Base-by-base conservation (phyloP, 2,329 filamentous ascomycete species). In the Penicillium sp. region DNA sequence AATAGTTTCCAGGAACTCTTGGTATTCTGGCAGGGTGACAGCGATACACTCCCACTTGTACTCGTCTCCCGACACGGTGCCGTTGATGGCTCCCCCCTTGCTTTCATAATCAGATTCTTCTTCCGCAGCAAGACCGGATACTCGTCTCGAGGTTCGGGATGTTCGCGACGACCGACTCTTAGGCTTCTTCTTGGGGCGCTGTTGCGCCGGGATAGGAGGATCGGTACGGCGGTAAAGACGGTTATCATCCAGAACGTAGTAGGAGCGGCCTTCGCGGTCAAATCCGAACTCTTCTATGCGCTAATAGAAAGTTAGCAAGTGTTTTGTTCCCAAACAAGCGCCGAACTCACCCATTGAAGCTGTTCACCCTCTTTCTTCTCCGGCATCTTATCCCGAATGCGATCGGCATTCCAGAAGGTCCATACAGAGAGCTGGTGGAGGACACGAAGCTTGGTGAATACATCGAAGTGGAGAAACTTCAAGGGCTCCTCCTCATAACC, bases 181-280 rank as follows among this genome's bases (percentile, higher is more conserved):
- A 5, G 79, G 73, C 81, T 88, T 83, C 2, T 84, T 79, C 68
- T 88, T 88, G 25, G 81, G 73, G 2, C 81, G 71, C n/a, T 80
- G 76, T 12, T 81, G 75, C 14, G 83, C 74, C 6, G 85, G 82
- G 2, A 84, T 79, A 1, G 85, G 84, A 25, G 88, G 82, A 56
- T 96, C 90, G n/a, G 89, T 91, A 58, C 89, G 82, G 53, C 92
- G 89, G 72, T 99, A 99, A 41, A 99, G 80, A 59, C 94, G 85
- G 66, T 97, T 95, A 71, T 99, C 94, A 66, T 97, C 93, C 3
- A 99, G 82, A 3, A 97, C 87, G 68, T 89, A 96, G 70, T 97
- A 96, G 33, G 86, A 87, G 35, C 91, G 87, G 61, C 96, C 92
- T 45, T 96, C 82, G 22, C 85, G 82, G 72, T 99, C 94, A 86